Evolutionary conservation across 116 monocot genomes (phyloP).

Genomic region (Dioscorea cayenensis): DNA sequence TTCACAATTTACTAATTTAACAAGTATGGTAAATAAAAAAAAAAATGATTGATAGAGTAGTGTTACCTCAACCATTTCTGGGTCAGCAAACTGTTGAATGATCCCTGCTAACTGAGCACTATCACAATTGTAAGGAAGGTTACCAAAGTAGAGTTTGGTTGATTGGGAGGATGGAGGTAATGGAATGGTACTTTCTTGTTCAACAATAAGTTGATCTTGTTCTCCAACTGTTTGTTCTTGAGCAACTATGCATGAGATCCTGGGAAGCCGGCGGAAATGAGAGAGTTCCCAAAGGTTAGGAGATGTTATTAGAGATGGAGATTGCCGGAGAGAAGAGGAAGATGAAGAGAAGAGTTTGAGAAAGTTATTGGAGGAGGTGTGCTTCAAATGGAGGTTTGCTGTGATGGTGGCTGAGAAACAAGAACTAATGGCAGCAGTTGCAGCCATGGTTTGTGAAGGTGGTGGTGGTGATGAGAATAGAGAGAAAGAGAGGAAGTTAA

Average conservation of each 20-base stretch:
- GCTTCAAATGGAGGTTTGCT: conserved; percentile 11
- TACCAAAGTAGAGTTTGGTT: conserved; percentile 92
- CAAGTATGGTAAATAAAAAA: too few species aligned
- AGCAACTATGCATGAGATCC: background rate
- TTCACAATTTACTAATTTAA: too few species aligned
- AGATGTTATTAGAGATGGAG: background rate
- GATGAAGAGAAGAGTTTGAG: conserved; percentile 3
- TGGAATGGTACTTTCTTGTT: conserved; percentile 1
- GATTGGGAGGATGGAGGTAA: conserved; percentile 9
- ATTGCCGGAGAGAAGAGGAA: background rate
- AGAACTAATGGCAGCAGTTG: conserved; percentile 21
- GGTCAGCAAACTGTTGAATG: conserved; percentile 74
- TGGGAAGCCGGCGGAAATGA: conserved; percentile 1
- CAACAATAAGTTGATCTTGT: conserved; percentile 1
- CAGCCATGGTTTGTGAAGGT: conserved; percentile 1
- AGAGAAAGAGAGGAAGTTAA: too few species aligned
- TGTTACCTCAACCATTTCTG: conserved; percentile 82
- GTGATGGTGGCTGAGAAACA: conserved; percentile 28
- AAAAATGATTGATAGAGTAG: too few species aligned
- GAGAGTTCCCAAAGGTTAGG: conserved; percentile 2
- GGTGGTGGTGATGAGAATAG: too few species aligned
- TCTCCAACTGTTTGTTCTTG: conserved; percentile 8
- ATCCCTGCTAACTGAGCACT: conserved; percentile 88
- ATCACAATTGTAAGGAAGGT: conserved; percentile 87
- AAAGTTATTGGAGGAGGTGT: conserved; percentile 1